Percentiles rank a stretch among this genome's conserved stretches.
These are phyloP conservation scores for Podospora pseudopauciseta DNA, from an alignment of 495 filamentous ascomycete genomes.

Conservation along the genomic window DNA sequence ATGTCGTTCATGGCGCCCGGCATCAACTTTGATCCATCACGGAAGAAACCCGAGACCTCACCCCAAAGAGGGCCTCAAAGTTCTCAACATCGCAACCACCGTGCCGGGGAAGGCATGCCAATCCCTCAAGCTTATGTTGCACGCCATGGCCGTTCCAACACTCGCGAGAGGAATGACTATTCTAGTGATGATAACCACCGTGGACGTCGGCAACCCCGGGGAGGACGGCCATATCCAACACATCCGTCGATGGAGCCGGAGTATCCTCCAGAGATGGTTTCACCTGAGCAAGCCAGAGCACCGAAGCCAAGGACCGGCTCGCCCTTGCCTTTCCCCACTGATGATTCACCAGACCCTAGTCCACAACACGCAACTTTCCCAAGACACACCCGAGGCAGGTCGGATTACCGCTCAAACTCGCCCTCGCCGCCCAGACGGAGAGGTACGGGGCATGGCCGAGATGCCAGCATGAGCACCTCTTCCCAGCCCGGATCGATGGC, in stretches of 20 bases:
- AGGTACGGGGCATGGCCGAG: slow-evolving; percentile 21
- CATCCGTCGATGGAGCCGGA: slow-evolving; percentile 22
- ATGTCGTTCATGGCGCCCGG: slow-evolving; percentile 32
- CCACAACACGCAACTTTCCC: slow-evolving; percentile 39
- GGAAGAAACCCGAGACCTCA: slow-evolving; percentile 11
- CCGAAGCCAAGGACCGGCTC: slow-evolving; percentile 18
- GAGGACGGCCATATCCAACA: slow-evolving; percentile 16
- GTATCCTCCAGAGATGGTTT: slow-evolving; percentile 9
- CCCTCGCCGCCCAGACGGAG: slow-evolving; percentile 24
- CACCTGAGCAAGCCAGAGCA: slow-evolving; percentile 18
- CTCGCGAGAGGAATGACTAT: slow-evolving; percentile 25
- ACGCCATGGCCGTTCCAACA: slow-evolving; percentile 17
- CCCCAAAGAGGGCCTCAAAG: slow-evolving; percentile 24
- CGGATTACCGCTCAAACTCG: slow-evolving; percentile 29
- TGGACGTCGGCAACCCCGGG: slow-evolving; percentile 13
- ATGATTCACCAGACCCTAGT: slow-evolving; percentile 20
- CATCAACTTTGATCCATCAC: slow-evolving; percentile 13
- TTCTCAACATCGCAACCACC: slow-evolving; percentile 22
- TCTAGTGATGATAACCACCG: slow-evolving; percentile 23
- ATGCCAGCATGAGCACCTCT: slow-evolving; percentile 23
- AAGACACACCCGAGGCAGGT: slow-evolving; percentile 28
- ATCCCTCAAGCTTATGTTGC: slow-evolving; percentile 4
- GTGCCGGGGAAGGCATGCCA: slow-evolving; percentile 23
- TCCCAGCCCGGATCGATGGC: slow-evolving; percentile 12
- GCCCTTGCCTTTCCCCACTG: slow-evolving; percentile 18